phyloP scores from a whole-genome alignment of 1,139 yeast genomes.

The Nadsonia commutata region DNA sequence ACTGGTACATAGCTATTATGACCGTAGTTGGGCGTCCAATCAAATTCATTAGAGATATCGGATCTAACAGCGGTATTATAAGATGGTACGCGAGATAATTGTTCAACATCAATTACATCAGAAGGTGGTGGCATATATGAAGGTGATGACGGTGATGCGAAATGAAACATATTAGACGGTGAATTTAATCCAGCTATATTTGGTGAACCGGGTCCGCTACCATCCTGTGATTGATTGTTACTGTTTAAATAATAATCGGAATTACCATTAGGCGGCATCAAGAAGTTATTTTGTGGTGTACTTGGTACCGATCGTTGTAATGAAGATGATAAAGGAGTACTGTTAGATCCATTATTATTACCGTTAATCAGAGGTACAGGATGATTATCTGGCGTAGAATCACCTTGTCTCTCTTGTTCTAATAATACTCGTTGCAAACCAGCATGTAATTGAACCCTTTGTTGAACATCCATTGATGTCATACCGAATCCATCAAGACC shows the following conservation, averaged over 20 bases:
- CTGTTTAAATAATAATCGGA: background rate
- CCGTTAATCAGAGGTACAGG: no score
- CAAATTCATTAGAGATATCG: background rate
- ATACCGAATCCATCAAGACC: slow-evolving; percentile 13
- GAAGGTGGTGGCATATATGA: background rate
- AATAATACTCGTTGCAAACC: slow-evolving; percentile 11
- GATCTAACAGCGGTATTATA: background rate
- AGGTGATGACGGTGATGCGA: background rate
- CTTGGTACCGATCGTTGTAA: background rate
- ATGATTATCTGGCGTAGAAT: background rate
- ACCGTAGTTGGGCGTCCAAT: background rate
- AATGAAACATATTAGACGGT: background rate
- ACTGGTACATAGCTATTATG: background rate
- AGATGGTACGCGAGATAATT: background rate
- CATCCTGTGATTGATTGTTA: background rate
- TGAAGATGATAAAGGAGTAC: background rate
- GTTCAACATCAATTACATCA: background rate
- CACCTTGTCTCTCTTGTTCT: background rate
- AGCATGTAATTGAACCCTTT: slow-evolving; percentile 18
- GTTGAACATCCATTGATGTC: slow-evolving; percentile 17
- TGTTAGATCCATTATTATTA: background rate
- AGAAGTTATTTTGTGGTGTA: background rate
- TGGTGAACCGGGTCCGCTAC: background rate
- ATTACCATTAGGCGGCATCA: background rate
- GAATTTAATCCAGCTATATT: background rate